These are phyloP conservation scores for Chiua virens DNA, from an alignment of 768 basidiomycete species.

Conservation along the genomic window DNA sequence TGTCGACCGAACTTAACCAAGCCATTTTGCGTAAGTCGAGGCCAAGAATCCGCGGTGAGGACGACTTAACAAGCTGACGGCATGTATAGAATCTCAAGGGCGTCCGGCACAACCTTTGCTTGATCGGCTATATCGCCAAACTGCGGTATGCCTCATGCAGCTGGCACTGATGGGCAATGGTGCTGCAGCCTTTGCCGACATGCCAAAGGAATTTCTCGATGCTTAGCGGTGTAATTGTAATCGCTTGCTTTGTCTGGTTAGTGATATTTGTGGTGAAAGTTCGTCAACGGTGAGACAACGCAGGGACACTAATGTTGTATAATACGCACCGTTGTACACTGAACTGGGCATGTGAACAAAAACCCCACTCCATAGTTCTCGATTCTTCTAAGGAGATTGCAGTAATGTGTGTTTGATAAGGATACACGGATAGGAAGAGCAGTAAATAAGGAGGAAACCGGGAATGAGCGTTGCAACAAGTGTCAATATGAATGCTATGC, in stretches of 20 bases:
- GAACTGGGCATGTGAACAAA: slow-evolving; percentile 3
- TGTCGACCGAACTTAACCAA: slow-evolving; percentile 78
- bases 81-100: slow-evolving; percentile 67
- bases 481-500: slow-evolving; percentile 15
- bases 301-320: slow-evolving; percentile 16
- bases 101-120: slow-evolving; percentile 68
- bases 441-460: slow-evolving; percentile 12
- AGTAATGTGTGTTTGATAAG: slow-evolving; percentile 21
- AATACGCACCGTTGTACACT: slow-evolving; percentile 10
- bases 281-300: background rate
- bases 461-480: slow-evolving; percentile 4
- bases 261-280: background rate
- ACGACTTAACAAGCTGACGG: slow-evolving; percentile 5
- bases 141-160: slow-evolving; percentile 64
- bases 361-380: slow-evolving; percentile 7
- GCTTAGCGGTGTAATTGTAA: slow-evolving; percentile 17
- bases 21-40: slow-evolving; percentile 71
- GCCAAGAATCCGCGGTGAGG: background rate
- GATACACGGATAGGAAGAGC: slow-evolving; percentile 25
- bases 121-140: slow-evolving; percentile 78
- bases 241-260: background rate
- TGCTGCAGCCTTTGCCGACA: slow-evolving; percentile 78
- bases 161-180: slow-evolving; percentile 74
- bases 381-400: slow-evolving; percentile 8
- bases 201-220: slow-evolving; percentile 72